phyloP scores from a whole-genome alignment of 2,329 filamentous ascomycete species.

The Chrysoporthe deuterocubensis region DNA sequence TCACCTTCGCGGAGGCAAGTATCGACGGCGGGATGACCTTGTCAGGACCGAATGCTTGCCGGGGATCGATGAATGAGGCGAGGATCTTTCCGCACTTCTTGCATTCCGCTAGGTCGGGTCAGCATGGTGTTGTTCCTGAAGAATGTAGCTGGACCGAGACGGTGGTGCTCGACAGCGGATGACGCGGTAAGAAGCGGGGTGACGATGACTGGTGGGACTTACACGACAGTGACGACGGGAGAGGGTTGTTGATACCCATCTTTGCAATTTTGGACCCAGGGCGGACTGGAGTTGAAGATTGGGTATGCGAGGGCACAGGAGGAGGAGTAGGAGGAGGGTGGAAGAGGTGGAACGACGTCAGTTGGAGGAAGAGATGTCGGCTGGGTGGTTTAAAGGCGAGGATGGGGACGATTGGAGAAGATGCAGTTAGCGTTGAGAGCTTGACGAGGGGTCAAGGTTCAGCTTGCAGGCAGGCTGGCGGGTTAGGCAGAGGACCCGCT shows the following conservation, averaged over 20 bases:
- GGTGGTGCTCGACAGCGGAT: background rate
- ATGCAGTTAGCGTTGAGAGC: background rate
- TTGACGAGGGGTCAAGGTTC: conserved; percentile 7
- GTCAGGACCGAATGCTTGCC: conserved; percentile 91
- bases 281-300: background rate
- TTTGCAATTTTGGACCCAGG: conserved; percentile 8
- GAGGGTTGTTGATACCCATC: conserved; percentile 70
- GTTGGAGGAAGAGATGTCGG: background rate
- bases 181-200: conserved; percentile 9
- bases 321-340: background rate
- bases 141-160: conserved; percentile 16
- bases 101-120: conserved; percentile 75
- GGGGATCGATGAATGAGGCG: conserved; percentile 90
- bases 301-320: background rate
- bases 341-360: background rate
- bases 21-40: conserved; percentile 94
- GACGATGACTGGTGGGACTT: conserved; percentile 46
- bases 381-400: conserved; percentile 13
- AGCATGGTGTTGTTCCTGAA: background rate
- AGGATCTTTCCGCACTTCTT: conserved; percentile 97
- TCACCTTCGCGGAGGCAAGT: conserved; percentile 87
- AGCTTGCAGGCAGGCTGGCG: background rate
- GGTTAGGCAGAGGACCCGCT: background rate
- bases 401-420: conserved; percentile 2
- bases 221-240: conserved; percentile 71